Evolutionary conservation across 148 eudicot species (phyloP), one percentile per base, ranked within the genome.

Genomic region (Polygonum aviculare): DNA sequence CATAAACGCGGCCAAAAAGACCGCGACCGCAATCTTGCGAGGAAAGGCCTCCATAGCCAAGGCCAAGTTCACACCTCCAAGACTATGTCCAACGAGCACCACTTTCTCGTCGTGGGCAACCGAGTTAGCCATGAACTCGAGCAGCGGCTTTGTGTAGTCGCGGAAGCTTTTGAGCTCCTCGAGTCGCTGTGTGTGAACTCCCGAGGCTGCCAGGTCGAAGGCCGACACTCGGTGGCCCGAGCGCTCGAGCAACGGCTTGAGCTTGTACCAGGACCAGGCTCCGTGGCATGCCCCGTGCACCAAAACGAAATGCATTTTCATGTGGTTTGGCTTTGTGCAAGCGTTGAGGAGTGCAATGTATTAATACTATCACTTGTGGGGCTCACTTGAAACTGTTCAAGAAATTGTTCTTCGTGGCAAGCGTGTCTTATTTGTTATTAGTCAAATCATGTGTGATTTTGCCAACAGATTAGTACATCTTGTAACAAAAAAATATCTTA

Each of bases 241-340:
- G 31, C 54, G 52, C 74, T 79, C 78, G 49, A 84, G 83, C 72
- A 75, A 44, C 35, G 80, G 75, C 21, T 52, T 81, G n/a, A 83
- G 71, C 73, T 81, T 81, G 71, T 76, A 79, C 85, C 85, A 83
- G 55, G 74, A 75, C 85, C 85, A 83, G 22, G 80, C 82, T 33
- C 82, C 82, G 7, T 80, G 85, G 49, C 85, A 62, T 60, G 59
- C 47, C 5, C 82, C 82, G 49, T 81, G 82, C 41, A 79, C 82
- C 69, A 84, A 55, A 31, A 76, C 81, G 55, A 83, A 77, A 69
- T 78, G 86, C 74, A 80, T 76, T 78, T 60, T n/a, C 33, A 39
- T 41, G 6, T 0, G 18, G 7, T 36, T 47, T 35, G 22, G 65
- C 7, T 45, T 26, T 72, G 14, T 26, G 31, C 31, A 26, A 26